Evolutionary conservation across 352 stramenopile species (phyloP).

Genomic region (Phytophthora pistaciae): DNA sequence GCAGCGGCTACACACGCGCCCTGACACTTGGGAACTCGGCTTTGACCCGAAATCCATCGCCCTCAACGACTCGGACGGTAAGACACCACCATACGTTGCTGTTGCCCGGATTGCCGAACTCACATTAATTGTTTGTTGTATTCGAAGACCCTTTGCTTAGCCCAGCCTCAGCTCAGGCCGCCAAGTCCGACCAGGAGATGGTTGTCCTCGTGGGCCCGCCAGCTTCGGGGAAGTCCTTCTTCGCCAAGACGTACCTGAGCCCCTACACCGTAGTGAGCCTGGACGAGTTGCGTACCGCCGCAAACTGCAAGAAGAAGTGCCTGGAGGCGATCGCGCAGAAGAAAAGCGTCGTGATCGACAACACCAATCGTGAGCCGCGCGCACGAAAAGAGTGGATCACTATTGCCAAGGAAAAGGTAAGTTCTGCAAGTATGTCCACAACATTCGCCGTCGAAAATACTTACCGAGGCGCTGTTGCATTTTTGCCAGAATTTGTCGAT

Average conservation of each 20-base stretch:
- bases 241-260: conserved; percentile 50
- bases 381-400: conserved; percentile 77
- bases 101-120: neutral
- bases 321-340: conserved; percentile 59
- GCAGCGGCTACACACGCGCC: conserved; percentile 75
- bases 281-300: conserved; percentile 83
- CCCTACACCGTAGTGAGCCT: conserved; percentile 84
- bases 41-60: conserved; percentile 69
- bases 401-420: conserved; percentile 73
- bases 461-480: neutral
- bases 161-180: conserved; percentile 30
- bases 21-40: conserved; percentile 76
- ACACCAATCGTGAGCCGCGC: conserved; percentile 80
- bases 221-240: conserved; percentile 81
- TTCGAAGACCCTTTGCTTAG: conserved; percentile 33
- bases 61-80: conserved; percentile 28
- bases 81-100: too few species aligned
- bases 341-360: conserved; percentile 88
- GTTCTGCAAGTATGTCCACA: neutral
- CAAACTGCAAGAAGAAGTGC: conserved; percentile 79
- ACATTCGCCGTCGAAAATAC: neutral
- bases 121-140: neutral
- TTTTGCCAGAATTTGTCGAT: conserved; percentile 55
- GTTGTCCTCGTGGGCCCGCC: conserved; percentile 78
- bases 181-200: conserved; percentile 62